Conservation (phyloP, 371 early-diverging fungal species). For the Agmasoma carcini region DNA sequence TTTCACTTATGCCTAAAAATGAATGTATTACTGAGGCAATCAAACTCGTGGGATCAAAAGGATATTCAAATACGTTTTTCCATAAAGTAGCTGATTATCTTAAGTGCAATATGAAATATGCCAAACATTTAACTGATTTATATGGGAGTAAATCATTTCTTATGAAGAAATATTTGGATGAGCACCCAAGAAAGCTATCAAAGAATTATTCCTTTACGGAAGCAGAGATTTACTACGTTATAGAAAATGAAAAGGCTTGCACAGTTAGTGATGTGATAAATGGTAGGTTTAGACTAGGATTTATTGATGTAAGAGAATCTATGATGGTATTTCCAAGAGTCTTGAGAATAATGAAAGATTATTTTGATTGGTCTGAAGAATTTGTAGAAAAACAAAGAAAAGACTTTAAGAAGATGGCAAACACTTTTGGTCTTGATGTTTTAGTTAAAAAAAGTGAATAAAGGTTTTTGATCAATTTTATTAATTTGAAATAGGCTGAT, state of each 20-base stretch:
- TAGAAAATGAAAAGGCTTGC: conserved; percentile 75
- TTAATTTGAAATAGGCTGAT: background rate
- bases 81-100: conserved; percentile 73
- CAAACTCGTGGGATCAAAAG: conserved; percentile 68
- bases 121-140: conserved; percentile 68
- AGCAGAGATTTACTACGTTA: conserved; percentile 80
- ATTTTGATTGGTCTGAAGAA: conserved; percentile 26
- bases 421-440: conserved; percentile 14
- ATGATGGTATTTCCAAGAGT: conserved; percentile 66
- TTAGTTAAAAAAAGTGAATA: background rate
- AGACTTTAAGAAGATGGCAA: conserved; percentile 2
- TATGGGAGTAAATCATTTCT: conserved; percentile 74
- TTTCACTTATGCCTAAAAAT: conserved; percentile 53
- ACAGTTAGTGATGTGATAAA: conserved; percentile 76
- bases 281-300: conserved; percentile 76
- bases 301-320: conserved; percentile 79
- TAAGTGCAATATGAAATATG: conserved; percentile 77
- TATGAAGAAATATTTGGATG: conserved; percentile 45
- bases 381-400: conserved; percentile 9
- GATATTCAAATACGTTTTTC: conserved; percentile 69
- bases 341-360: conserved; percentile 58
- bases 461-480: background rate
- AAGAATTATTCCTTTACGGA: conserved; percentile 74
- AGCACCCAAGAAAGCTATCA: conserved; percentile 53
- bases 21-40: conserved; percentile 60